Evolutionary conservation across 805 yeast genomes (phyloP).

Genomic region (Hanseniaspora occidentalis): DNA sequence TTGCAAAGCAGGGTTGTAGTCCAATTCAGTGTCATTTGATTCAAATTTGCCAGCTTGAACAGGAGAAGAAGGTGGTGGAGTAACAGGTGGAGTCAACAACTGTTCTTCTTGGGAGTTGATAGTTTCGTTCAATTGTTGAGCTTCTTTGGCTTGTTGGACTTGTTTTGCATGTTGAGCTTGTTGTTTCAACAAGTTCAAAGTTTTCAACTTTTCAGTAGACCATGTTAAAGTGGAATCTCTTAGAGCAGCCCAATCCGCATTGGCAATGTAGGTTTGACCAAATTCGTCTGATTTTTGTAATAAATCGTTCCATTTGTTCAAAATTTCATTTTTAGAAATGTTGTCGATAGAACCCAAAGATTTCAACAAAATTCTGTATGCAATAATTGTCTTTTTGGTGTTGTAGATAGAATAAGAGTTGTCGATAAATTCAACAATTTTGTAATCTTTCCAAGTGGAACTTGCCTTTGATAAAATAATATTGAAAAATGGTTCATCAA

Average conservation of each 20-base stretch:
- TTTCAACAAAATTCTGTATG: conserved; percentile 60
- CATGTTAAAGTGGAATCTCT: conserved; percentile 55
- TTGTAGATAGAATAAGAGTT: conserved; percentile 45
- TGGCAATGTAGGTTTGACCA: conserved; percentile 55
- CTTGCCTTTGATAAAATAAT: conserved; percentile 51
- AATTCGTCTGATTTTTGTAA: conserved; percentile 37
- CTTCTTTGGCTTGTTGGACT: conserved; percentile 9
- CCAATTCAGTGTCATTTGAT: conserved; percentile 13
- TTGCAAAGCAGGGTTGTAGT: conserved; percentile 26
- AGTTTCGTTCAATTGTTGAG: conserved; percentile 6
- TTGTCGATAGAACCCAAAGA: conserved; percentile 52
- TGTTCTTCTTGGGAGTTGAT: conserved; percentile 2
- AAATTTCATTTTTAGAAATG: conserved; percentile 40
- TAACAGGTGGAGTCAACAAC: conserved; percentile 9
- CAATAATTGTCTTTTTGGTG: conserved; percentile 51
- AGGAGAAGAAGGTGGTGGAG: conserved; percentile 4
- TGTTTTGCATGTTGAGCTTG: conserved; percentile 8
- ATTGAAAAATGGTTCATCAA: conserved; percentile 76
- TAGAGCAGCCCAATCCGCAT: conserved; percentile 76
- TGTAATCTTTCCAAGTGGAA: conserved; percentile 53
- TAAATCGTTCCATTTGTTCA: conserved; percentile 42
- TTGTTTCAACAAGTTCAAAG: conserved; percentile 1
- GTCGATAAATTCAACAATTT: conserved; percentile 51
- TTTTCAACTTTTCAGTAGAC: conserved; percentile 17
- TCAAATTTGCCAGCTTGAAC: conserved; percentile 4